Evolutionary conservation across 2,329 filamentous ascomycete species (phyloP), one percentile per base, ranked within the genome.

Genomic region (Trichoderma breve): DNA sequence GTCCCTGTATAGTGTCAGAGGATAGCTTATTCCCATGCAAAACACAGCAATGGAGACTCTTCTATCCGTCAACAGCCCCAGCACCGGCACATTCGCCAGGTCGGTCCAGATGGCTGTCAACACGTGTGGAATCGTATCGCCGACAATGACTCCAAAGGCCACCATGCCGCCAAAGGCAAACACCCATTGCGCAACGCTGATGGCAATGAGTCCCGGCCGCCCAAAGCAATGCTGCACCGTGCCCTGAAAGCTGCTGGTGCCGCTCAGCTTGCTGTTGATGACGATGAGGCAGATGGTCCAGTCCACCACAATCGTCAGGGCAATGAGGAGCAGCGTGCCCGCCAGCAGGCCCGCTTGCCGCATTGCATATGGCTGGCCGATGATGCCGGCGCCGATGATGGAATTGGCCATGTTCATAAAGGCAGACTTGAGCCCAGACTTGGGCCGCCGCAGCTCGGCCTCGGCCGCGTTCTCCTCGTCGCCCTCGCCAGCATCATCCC

Each of bases 371-470:
- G 96, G 95, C 83, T 99, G 96, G 4, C 93, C 90, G 78, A 92
- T 91, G 81, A 92, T 92, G 67, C 90, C 90, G 2, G 90, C 90
- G 51, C 90, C 90, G 76, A 99, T 98, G 80, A 99, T 99, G 77
- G 93, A 97, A 84, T 99, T 99, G 74, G 96, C 95, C 96, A 99
- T 99, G 83, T 99, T 99, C 94, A 98, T 97, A 76, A 99, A 98
- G 3, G 96, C 95, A 80, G 92, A 93, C 74, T 88, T 87, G 83
- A 98, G 87, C 6, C 92, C 92, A 72, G 93, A 97, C 83, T 95
- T 95, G 61, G 95, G 94, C 71, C 95, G 87, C 53, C 79, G 78
- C 71, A 86, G 84, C 79, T 91, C 88, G 39, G 84, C 82, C 76
- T 87, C 85, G 6, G 85, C 86, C 82, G 85, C 86, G 55, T 83